phyloP scores from a whole-genome alignment of 345 rosid genomes.

The Garcia nutans region DNA sequence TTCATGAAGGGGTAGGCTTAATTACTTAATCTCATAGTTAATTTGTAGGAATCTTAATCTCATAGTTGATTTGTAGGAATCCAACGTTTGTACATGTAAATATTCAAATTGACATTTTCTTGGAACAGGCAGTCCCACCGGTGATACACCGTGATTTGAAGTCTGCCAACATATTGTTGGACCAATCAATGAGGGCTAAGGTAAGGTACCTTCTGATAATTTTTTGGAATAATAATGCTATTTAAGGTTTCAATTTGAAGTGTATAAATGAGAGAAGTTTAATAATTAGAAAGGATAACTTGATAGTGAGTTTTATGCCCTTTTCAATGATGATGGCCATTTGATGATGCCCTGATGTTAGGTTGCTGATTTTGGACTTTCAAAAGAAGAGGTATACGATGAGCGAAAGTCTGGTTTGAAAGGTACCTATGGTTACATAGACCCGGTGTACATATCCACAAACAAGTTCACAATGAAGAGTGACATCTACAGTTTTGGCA shows the following conservation, averaged over 20 bases:
- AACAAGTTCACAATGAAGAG: conserved; percentile 82
- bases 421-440: conserved; percentile 95
- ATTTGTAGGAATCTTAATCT: background rate
- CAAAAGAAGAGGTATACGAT: conserved; percentile 80
- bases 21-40: background rate
- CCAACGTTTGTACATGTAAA: background rate
- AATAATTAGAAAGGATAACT: background rate
- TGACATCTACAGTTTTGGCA: conserved; percentile 87
- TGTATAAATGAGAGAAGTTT: background rate
- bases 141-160: conserved; percentile 96
- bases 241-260: background rate
- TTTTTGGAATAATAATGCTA: background rate
- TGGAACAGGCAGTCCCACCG: conserved; percentile 81
- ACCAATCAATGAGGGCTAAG: conserved; percentile 88
- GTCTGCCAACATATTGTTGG: conserved; percentile 88
- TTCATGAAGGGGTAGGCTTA: conserved; percentile 82
- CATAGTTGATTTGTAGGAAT: background rate
- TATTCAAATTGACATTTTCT: background rate
- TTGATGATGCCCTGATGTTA: conserved; percentile 15
- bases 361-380: conserved; percentile 98
- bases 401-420: conserved; percentile 74
- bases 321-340: conserved; percentile 5
- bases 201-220: conserved; percentile 33
- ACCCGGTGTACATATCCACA: conserved; percentile 75
- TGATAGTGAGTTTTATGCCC: background rate